Base-by-base conservation (phyloP, 1,284 basidiomycete genomes). In the Ceratobasidium sp. region DNA sequence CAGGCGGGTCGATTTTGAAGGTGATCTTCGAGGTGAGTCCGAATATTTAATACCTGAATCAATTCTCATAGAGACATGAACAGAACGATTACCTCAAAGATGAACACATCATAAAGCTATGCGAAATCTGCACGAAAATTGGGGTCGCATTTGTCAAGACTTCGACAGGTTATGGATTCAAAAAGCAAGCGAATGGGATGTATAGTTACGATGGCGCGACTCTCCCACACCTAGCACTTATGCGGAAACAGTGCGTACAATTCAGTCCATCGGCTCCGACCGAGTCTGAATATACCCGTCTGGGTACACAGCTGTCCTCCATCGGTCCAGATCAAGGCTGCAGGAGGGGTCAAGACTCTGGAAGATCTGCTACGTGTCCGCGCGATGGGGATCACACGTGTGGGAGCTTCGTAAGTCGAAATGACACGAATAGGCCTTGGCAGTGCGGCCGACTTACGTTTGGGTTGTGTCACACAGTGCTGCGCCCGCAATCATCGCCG, bases 101-200 rank as follows among this genome's bases (percentile, higher is more conserved):
- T 50, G 63, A 73, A 49, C 75, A 77, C 23, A 77, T 77, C 50
- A 74, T 76, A 59, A 75, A 77, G 49, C 66, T 77, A 18, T 77
- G 76, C 58, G 66, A 77, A 55, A 77, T 77, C 50, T 77, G 77
- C 72, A 73, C 75, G 1, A 52, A 62, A 44, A 73, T 77, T 26
- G 73, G 75, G 18, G 75, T 76, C 28, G 77, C 76, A 28, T 77
- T 77, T 67, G 73, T 77, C 61, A 77, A 77, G 62, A 77, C 77
- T 14, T 76, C 75, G 30, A 77, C 77, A 35, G 77, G 77, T 0
- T 77, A 75, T 59, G 77, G 77, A 47, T 77, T 77, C 35, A 76
- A 77, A 38, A 75, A 77, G 57, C 66, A 69, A 28, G 18, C 69
- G 1, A 72, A 77, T 61, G 77, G 77, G 14, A 69, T 66, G 49